Base-by-base conservation (phyloP, 352 stramenopile species). In the Pelagophyceae sp. region DNA sequence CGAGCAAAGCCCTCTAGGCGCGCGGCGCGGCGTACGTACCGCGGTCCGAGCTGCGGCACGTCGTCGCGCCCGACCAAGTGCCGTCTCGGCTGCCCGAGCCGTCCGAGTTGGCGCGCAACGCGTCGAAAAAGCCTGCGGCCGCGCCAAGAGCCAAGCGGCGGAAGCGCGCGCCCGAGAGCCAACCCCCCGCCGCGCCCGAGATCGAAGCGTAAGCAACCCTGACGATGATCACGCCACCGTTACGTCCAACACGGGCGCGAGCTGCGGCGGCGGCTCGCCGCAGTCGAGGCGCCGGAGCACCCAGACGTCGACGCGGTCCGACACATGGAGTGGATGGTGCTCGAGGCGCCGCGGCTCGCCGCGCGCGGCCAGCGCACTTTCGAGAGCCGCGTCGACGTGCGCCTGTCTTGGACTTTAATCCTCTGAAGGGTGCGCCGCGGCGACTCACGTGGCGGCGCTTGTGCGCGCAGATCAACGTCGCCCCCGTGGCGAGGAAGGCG, bases 21-120 rank as follows among this genome's bases (percentile, higher is more conserved):
- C 19, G 35, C 35, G 67, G 67, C 67, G 67, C 67, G 1, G 38
- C 67, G 3, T 74, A 74, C 38, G 33, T 74, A 23, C 67, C 67
- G 0, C 67, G 67, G 35, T 2, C 31, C 33, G 3, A 6, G 2
- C 38, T 74, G 11, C 15, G 11, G 27, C 33, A 31, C 67, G 67
- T 74, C 35, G 31, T 74, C 17, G 17, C 23, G 23, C 15, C 15
- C 58, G 23, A n/a, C 58, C 11, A 67, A n/a, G n/a, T n/a, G n/a
- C n/a, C n/a, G n/a, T n/a, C n/a, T n/a, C n/a, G n/a, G n/a, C n/a
- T n/a, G n/a, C n/a, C n/a, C n/a, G n/a, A n/a, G n/a, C n/a, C n/a
- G n/a, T n/a, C n/a, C n/a, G n/a, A n/a, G n/a, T n/a, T n/a, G n/a
- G n/a, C n/a, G n/a, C n/a, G n/a, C n/a, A n/a, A n/a, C n/a, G n/a